Evolutionary conservation across 1,139 yeast species (phyloP).

Genomic region (Suhomyces chickasaworum): DNA sequence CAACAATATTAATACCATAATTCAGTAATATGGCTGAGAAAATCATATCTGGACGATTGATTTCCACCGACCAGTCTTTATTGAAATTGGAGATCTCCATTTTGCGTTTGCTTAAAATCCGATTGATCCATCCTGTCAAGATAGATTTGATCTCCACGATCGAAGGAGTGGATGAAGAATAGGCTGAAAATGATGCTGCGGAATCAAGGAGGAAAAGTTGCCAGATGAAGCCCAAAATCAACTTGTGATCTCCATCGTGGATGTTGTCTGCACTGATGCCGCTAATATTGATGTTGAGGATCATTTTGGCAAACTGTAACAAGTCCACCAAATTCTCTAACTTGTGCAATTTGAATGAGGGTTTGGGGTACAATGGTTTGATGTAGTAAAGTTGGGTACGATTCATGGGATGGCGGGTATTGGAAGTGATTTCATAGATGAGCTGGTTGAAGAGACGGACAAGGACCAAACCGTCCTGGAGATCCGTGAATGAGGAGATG

Average conservation of each 20-base stretch:
- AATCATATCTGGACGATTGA: slow-evolving; percentile 31
- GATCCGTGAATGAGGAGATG: slow-evolving; percentile 32
- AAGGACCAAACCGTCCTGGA: slow-evolving; percentile 44
- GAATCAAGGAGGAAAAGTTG: slow-evolving; percentile 56
- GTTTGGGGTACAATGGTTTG: slow-evolving; percentile 44
- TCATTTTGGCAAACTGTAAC: slow-evolving; percentile 54
- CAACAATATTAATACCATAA: slow-evolving; percentile 15
- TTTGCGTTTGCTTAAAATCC: slow-evolving; percentile 23
- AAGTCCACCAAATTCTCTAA: slow-evolving; percentile 63
- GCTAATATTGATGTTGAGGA: slow-evolving; percentile 52
- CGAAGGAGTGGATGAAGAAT: slow-evolving; percentile 41
- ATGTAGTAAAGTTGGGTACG: slow-evolving; percentile 26
- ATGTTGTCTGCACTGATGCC: slow-evolving; percentile 72
- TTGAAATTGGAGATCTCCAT: slow-evolving; percentile 34
- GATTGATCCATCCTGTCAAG: slow-evolving; percentile 39
- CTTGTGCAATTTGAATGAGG: slow-evolving; percentile 59
- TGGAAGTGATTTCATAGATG: slow-evolving; percentile 24
- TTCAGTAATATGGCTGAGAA: slow-evolving; percentile 28
- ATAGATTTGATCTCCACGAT: slow-evolving; percentile 35
- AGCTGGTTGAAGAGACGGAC: slow-evolving; percentile 38
- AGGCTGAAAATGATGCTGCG: slow-evolving; percentile 34
- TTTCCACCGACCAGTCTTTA: slow-evolving; percentile 43
- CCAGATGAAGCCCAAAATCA: slow-evolving; percentile 70
- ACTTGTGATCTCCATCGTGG: slow-evolving; percentile 61
- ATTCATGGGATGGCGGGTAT: slow-evolving; percentile 20